phyloP scores from a whole-genome alignment of 495 filamentous ascomycete genomes.

The Pyrenopolyporus hunteri region DNA sequence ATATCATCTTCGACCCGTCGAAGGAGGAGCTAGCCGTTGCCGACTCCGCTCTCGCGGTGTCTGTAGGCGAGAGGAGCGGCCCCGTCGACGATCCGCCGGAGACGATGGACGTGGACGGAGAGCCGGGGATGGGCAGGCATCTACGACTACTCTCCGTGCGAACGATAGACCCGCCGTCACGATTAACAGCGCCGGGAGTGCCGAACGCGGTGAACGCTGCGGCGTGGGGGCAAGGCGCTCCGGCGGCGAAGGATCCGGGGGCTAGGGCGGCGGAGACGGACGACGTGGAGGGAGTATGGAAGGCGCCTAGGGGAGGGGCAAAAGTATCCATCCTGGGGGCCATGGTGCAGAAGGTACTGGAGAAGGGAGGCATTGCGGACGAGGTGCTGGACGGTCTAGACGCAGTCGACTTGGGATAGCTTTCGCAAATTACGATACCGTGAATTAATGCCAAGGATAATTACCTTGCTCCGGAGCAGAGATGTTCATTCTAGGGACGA shows the following conservation, averaged over 20 bases:
- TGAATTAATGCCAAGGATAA: constrained; percentile 7
- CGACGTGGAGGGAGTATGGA: constrained; percentile 76
- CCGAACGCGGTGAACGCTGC: constrained; percentile 72
- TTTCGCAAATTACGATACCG: constrained; percentile 33
- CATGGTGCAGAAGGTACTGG: constrained; percentile 70
- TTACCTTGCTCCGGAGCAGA: constrained; percentile 16
- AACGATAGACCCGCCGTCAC: constrained; percentile 68
- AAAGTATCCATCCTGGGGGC: constrained; percentile 69
- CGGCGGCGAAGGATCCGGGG: constrained; percentile 49
- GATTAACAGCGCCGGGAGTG: constrained; percentile 65
- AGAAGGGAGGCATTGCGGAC: constrained; percentile 77
- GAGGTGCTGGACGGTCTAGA: constrained; percentile 83
- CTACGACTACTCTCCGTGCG: constrained; percentile 66
- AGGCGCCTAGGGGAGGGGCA: constrained; percentile 74
- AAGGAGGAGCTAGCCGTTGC: constrained; percentile 91
- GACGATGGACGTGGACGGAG: constrained; percentile 42
- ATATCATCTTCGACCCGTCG: constrained; percentile 91
- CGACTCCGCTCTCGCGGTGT: constrained; percentile 83
- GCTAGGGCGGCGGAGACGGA: constrained; percentile 58
- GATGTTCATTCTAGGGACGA: constrained; percentile 10
- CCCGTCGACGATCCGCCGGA: background rate
- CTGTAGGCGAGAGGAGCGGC: constrained; percentile 54
- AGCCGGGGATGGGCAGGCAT: constrained; percentile 25
- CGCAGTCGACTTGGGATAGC: constrained; percentile 58
- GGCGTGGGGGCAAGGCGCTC: constrained; percentile 53